Percentiles rank a stretch among this genome's conserved stretches.
Evolutionary conservation across 2,329 filamentous ascomycete genomes (phyloP).

Genomic region (Arthroderma uncinatum): DNA sequence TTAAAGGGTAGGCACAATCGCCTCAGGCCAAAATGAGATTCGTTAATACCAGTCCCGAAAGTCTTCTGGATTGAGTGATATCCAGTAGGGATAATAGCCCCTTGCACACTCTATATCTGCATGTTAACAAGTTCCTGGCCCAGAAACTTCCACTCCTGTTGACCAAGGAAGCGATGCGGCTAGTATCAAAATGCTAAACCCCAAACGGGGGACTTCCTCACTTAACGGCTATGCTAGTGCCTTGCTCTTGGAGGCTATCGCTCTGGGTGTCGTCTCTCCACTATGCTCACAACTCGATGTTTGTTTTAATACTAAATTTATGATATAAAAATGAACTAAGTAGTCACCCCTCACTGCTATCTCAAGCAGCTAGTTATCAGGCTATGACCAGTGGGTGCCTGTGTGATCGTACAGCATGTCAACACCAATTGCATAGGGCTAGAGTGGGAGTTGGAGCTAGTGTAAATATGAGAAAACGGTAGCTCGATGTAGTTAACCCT

Average conservation of each 20-base stretch:
- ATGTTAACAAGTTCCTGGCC: background rate
- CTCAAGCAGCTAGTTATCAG: background rate
- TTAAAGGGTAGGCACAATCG: background rate
- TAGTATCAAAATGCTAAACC: background rate
- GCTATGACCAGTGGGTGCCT: background rate
- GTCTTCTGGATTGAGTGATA: slow-evolving; percentile 11
- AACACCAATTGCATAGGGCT: background rate
- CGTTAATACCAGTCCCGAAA: slow-evolving; percentile 8
- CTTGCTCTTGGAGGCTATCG: slow-evolving; percentile 9
- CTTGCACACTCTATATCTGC: background rate
- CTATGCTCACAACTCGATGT: slow-evolving; percentile 6
- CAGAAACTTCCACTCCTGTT: background rate
- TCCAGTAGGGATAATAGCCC: background rate
- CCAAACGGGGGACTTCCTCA: background rate
- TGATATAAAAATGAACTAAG: slow-evolving; percentile 8
- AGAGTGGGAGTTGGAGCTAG: background rate
- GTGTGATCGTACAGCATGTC: background rate
- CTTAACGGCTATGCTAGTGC: slow-evolving; percentile 12
- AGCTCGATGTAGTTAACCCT: no score
- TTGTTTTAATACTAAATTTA: slow-evolving; percentile 3
- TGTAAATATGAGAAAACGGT: background rate
- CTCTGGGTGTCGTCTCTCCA: slow-evolving; percentile 13
- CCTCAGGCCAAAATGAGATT: slow-evolving; percentile 8
- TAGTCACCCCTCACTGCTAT: background rate
- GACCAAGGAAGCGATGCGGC: background rate